Evolutionary conservation across 352 stramenopile genomes (phyloP).

Genomic region (Pythium angustatum): DNA sequence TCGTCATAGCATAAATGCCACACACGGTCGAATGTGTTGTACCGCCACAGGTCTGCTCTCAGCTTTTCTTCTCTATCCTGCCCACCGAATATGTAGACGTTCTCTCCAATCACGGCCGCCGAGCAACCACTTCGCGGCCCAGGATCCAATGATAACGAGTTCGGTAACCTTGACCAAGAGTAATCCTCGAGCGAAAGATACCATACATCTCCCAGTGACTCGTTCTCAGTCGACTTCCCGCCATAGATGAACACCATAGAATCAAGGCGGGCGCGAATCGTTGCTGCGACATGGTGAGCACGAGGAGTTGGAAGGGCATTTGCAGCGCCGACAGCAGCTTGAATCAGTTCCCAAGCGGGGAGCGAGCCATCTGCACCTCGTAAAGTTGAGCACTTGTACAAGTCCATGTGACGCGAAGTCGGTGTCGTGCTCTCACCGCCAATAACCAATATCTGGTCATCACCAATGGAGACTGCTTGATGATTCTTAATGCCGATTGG

Average conservation of each 20-base stretch:
- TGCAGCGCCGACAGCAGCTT: conserved; percentile 61
- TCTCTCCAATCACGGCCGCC: conserved; percentile 75
- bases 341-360: conserved; percentile 73
- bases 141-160: conserved; percentile 72
- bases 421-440: conserved; percentile 71
- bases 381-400: conserved; percentile 73
- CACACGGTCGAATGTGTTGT: conserved; percentile 86
- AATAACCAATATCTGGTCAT: conserved; percentile 78
- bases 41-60: conserved; percentile 78
- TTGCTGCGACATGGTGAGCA: conserved; percentile 68
- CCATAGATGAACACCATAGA: conserved; percentile 85
- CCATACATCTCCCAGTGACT: conserved; percentile 77
- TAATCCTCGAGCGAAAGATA: conserved; percentile 83
- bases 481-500: conserved; percentile 80
- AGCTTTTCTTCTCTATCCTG: conserved; percentile 80
- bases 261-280: conserved; percentile 72
- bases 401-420: conserved; percentile 81
- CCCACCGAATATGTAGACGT: conserved; percentile 82
- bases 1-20: conserved; percentile 88
- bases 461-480: conserved; percentile 71
- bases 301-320: conserved; percentile 63
- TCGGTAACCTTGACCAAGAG: conserved; percentile 75
- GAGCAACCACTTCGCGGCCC: conserved; percentile 69
- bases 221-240: conserved; percentile 70
- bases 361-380: conserved; percentile 66